Evolutionary conservation across 202 grass and related monocot species (phyloP).

Genomic region (Elaeis oleifera): DNA sequence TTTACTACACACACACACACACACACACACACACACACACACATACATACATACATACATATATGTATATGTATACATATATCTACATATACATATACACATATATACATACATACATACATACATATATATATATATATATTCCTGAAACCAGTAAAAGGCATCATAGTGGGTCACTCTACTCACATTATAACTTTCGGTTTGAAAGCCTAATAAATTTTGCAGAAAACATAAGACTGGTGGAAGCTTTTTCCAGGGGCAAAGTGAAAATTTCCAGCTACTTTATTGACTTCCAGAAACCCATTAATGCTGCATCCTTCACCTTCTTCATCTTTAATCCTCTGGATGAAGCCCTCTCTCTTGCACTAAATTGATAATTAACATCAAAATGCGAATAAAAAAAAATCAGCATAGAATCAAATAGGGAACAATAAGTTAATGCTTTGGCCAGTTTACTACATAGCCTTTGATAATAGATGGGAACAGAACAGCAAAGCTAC

Average conservation of each 20-base stretch:
- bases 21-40: too few relatives aligned
- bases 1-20: neutral
- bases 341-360: conserved; percentile 90
- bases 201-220: conserved; percentile 45
- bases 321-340: conserved; percentile 75
- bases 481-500: too few relatives aligned
- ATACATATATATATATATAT: too few relatives aligned
- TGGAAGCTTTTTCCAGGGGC: conserved; percentile 91
- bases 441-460: too few relatives aligned
- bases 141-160: neutral
- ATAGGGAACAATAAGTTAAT: too few relatives aligned
- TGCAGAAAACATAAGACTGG: conserved; percentile 65
- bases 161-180: neutral
- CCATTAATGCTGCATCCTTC: conserved; percentile 93
- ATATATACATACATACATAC: too few relatives aligned
- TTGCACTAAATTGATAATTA: conserved; percentile 45
- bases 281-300: conserved; percentile 88
- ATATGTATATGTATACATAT: too few relatives aligned
- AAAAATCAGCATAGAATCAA: neutral
- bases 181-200: conserved; percentile 85
- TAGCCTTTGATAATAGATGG: too few relatives aligned
- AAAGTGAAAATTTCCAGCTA: conserved; percentile 98
- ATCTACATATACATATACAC: too few relatives aligned
- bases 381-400: conserved; percentile 3
- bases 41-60: too few relatives aligned